Base-by-base conservation (phyloP, 371 early-diverging fungal genomes). In the Mycotypha africana region DNA sequence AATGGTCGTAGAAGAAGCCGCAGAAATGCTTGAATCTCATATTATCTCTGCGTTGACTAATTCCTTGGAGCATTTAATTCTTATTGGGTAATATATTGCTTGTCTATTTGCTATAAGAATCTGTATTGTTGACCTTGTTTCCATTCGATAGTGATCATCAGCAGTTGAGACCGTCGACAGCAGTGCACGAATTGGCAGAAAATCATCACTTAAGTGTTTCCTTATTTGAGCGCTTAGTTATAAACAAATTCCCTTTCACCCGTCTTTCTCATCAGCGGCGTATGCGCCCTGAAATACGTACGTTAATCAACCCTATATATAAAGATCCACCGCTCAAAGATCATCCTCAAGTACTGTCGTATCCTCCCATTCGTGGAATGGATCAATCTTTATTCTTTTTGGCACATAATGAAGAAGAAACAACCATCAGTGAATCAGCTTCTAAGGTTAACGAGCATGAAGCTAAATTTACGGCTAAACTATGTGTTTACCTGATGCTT, bases 1-100 rank as follows among this genome's bases (percentile, higher is more conserved):
- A n/a, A 68, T 82, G 62, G 66, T 83, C 2, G 71, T 79, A 14
- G 88, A 88, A 62, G 88, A 88, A 65, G 87, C 86, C 0, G 86
- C 83, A 0, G 88, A 88, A 54, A 81, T 84, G 45, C 40, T 88
- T 47, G 88, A 88, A 49, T 69, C 86, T 0, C 86, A 88, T 54
- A 70, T 85, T 12, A 50, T 84, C 7, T 62, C 82, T 25, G 76
- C 82, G 0, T 49, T 88, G 23, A 73, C 80, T 2, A 62, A 57
- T 1, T 66, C 75, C 1, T 45, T 76, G 2, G 62, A 88, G 34
- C 88, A 86, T 49, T 48, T 86, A 21, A 74, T 86, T 28, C 49
- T 83, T 24, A 86, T 88, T 49, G 86, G 86, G 73, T 76, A 73
- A 39, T 61, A 16, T 16, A 31, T 17, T 21, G 23, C n/a, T n/a